Conservation (phyloP, 2,329 filamentous ascomycete species). For the Alternaria conjuncta region DNA sequence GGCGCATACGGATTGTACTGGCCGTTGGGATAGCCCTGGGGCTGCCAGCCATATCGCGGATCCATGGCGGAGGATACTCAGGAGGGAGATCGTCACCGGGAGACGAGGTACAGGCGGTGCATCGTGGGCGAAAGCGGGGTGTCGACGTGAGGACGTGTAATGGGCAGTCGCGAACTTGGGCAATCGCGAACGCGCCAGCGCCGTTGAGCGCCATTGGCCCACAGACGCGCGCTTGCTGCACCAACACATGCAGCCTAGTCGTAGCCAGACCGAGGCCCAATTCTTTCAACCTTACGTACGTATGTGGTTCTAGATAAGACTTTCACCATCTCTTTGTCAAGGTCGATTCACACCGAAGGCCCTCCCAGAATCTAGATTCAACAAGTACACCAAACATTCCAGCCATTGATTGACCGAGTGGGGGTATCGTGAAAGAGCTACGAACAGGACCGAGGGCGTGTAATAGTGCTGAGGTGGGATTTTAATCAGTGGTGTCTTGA, state of each 20-base stretch:
- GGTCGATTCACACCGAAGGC: not conserved
- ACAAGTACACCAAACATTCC: not conserved
- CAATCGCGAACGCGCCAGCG: slow-evolving; percentile 13
- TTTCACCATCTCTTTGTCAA: not conserved
- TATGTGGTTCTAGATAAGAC: not conserved
- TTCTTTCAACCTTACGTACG: not conserved
- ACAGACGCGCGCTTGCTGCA: slow-evolving; percentile 18
- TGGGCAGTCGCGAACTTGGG: slow-evolving; percentile 20
- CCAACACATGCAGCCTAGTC: slow-evolving; percentile 7
- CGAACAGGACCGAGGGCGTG: not conserved
- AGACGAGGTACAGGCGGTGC: slow-evolving; percentile 18
- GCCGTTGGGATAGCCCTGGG: slow-evolving; percentile 35
- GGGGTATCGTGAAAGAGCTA: not conserved
- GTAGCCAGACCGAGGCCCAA: slow-evolving; percentile 17
- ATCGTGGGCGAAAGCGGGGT: slow-evolving; percentile 25
- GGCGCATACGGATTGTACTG: slow-evolving; percentile 40
- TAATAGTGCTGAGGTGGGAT: not conserved
- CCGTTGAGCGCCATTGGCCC: slow-evolving; percentile 17
- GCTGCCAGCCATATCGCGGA: slow-evolving; percentile 44
- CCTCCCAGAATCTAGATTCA: not conserved
- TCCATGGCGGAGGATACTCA: slow-evolving; percentile 31
- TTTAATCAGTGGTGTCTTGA: not conserved
- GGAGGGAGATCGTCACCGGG: slow-evolving; percentile 18
- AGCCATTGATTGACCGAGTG: not conserved
- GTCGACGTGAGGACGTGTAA: slow-evolving; percentile 9